These are phyloP conservation scores for Thelonectria discophora DNA, from an alignment of 2,329 filamentous ascomycete species.

Conservation along the genomic window DNA sequence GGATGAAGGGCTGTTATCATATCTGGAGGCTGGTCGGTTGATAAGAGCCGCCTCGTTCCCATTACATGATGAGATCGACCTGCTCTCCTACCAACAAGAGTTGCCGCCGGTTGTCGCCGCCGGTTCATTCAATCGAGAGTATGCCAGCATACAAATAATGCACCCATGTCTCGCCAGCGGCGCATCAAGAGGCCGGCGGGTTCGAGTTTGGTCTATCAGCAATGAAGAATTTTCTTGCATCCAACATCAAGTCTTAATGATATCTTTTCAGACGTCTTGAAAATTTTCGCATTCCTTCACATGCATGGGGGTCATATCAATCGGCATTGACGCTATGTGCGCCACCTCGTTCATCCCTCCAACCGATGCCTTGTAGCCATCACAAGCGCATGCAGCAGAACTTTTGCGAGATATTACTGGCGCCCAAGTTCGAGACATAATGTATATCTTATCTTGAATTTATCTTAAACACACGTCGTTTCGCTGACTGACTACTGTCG, in stretches of 20 bases:
- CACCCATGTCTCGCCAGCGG: not conserved
- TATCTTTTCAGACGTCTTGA: not conserved
- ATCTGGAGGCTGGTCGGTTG: not conserved
- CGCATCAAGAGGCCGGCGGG: not conserved
- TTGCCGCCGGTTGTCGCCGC: not conserved
- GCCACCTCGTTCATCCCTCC: not conserved
- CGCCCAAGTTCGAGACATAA: not conserved
- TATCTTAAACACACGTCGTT: not conserved
- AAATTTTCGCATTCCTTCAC: not conserved
- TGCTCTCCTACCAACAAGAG: not conserved
- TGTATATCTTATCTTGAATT: not conserved
- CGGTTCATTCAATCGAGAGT: too few species aligned
- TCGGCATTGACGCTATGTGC: not conserved
- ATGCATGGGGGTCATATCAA: not conserved
- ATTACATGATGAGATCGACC: slow-evolving; percentile 20
- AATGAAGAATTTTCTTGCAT: not conserved
- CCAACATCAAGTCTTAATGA: not conserved
- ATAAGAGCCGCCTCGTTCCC: slow-evolving; percentile 11
- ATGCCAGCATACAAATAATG: too few species aligned
- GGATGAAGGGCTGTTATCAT: not conserved
- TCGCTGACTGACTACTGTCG: not conserved
- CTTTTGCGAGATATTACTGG: not conserved
- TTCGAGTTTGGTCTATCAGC: not conserved
- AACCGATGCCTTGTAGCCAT: not conserved
- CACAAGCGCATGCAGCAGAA: not conserved